These are phyloP conservation scores for Tylopilus felleus DNA, from an alignment of 768 basidiomycete genomes.

Conservation along the genomic window DNA sequence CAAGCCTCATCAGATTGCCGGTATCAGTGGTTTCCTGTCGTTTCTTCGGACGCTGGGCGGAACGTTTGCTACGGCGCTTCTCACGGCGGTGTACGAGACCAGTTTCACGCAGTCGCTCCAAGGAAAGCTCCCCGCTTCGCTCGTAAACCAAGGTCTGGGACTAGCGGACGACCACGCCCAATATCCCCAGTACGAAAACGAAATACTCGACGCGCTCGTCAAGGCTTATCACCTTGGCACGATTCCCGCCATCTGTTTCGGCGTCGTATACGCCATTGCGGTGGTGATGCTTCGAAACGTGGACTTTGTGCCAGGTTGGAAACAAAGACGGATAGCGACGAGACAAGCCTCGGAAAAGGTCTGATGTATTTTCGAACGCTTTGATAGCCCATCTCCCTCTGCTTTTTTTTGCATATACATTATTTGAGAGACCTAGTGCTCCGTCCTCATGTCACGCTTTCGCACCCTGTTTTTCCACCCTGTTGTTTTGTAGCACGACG, in stretches of 20 bases:
- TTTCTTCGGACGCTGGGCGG: slow-evolving; percentile 35
- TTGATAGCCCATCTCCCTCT: slow-evolving; percentile 9
- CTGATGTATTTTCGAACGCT: slow-evolving; percentile 13
- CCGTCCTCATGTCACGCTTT: slow-evolving; percentile 1
- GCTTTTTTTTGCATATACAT: slow-evolving; percentile 17
- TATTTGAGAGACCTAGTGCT: slow-evolving; percentile 14
- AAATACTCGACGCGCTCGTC: slow-evolving; percentile 32
- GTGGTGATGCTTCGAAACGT: slow-evolving; percentile 32
- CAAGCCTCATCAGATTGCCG: slow-evolving; percentile 31
- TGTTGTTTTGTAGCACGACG: not conserved
- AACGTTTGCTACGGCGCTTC: slow-evolving; percentile 35
- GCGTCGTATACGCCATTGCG: slow-evolving; percentile 30
- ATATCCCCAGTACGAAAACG: slow-evolving; percentile 33
- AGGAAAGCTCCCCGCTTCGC: slow-evolving; percentile 26
- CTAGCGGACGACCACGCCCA: slow-evolving; percentile 28
- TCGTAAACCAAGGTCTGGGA: slow-evolving; percentile 31
- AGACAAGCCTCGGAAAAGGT: slow-evolving; percentile 20
- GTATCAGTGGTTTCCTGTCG: slow-evolving; percentile 36
- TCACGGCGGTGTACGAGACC: slow-evolving; percentile 33
- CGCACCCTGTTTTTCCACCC: not conserved
- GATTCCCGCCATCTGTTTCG: slow-evolving; percentile 34
- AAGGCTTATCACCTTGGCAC: slow-evolving; percentile 34
- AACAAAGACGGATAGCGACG: slow-evolving; percentile 29
- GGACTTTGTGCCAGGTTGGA: slow-evolving; percentile 33
- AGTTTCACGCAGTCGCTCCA: slow-evolving; percentile 29